Conservation (phyloP, 1,139 yeast species). For the Hyphopichia buzzinii region DNA sequence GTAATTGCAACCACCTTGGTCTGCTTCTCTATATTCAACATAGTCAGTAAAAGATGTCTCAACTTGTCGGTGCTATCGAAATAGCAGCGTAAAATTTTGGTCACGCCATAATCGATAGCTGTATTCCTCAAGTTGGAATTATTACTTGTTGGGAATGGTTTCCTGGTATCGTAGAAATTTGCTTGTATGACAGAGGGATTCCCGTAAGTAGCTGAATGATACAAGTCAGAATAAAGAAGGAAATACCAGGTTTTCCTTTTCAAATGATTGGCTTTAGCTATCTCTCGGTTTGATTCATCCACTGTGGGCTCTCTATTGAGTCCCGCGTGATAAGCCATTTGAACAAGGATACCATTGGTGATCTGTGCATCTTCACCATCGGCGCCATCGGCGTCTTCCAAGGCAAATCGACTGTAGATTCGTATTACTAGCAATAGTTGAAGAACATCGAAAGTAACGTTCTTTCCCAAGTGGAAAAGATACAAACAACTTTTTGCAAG, state of each 20-base stretch:
- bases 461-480: neutral
- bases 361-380: slow-evolving; percentile 34
- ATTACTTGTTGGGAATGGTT: neutral
- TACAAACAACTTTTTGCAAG: slow-evolving; percentile 1
- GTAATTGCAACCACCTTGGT: slow-evolving; percentile 21
- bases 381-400: slow-evolving; percentile 37
- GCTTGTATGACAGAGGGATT: neutral
- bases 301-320: slow-evolving; percentile 26
- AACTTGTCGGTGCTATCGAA: slow-evolving; percentile 5
- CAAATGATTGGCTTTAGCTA: slow-evolving; percentile 29
- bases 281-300: slow-evolving; percentile 13
- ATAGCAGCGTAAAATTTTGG: neutral
- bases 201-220: slow-evolving; percentile 4
- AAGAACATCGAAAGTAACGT: slow-evolving; percentile 38
- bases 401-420: slow-evolving; percentile 29
- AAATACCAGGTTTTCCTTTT: slow-evolving; percentile 51
- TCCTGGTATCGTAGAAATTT: slow-evolving; percentile 2
- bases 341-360: slow-evolving; percentile 25
- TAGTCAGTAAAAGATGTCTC: slow-evolving; percentile 20
- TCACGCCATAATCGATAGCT: slow-evolving; percentile 1
- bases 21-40: slow-evolving; percentile 21
- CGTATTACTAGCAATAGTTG: slow-evolving; percentile 35
- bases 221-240: slow-evolving; percentile 1
- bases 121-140: slow-evolving; percentile 1
- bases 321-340: slow-evolving; percentile 33